Conservation (phyloP, 139 green algal species). For the Spirogloea muscicola region DNA sequence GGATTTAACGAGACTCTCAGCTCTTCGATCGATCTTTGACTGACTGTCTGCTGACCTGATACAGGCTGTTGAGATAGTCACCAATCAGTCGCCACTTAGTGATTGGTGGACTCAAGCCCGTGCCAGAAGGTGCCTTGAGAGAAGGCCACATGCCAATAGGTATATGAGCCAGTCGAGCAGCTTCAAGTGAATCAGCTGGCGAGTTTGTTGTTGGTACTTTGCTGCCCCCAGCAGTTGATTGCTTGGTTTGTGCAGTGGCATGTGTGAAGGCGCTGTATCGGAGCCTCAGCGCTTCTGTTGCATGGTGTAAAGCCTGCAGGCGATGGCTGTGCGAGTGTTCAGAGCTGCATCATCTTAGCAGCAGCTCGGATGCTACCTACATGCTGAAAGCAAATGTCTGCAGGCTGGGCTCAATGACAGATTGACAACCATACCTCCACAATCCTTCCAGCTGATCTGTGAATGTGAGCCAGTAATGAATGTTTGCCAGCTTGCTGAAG, state of each 20-base stretch:
- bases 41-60: no score
- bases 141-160: not conserved
- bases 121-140: not conserved
- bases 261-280: conserved; percentile 8
- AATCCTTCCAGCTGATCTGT: no score
- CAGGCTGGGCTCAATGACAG: no score
- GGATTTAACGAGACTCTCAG: not conserved
- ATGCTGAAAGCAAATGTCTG: no score
- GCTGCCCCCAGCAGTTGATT: not conserved
- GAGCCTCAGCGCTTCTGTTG: not conserved
- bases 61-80: no score
- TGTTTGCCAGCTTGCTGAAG: no score
- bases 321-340: no score
- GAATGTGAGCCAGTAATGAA: no score
- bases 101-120: not conserved
- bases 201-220: not conserved
- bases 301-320: conserved; percentile 10
- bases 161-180: not conserved
- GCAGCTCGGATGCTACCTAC: no score
- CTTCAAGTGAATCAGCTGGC: not conserved
- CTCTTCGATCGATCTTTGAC: no score
- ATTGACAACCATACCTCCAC: no score
- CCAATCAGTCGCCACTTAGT: conserved; percentile 27
- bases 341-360: no score
- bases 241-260: not conserved